These are phyloP conservation scores for Vaccinium myrtillus DNA, from an alignment of 148 eudicot species.

Conservation along the genomic window DNA sequence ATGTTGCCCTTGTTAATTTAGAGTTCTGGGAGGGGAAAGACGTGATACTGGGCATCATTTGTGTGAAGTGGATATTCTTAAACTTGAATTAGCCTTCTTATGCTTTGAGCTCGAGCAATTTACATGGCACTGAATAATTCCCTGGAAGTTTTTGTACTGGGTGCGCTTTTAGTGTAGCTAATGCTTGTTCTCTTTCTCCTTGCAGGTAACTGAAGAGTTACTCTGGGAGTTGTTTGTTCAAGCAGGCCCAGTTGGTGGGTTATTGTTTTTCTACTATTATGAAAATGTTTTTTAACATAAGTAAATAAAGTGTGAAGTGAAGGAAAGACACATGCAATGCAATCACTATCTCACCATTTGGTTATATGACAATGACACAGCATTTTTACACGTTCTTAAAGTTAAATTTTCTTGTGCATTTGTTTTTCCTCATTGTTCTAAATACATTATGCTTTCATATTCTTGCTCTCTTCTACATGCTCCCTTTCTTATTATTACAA, in stretches of 20 bases:
- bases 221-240: constrained; percentile 93
- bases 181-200: constrained; percentile 15
- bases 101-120: not conserved
- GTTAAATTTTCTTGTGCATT: not conserved
- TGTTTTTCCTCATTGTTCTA: not conserved
- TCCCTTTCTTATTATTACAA: not conserved
- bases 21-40: not conserved
- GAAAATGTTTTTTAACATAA: not conserved
- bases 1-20: not conserved
- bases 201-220: constrained; percentile 73
- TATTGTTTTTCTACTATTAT: not conserved
- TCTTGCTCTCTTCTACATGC: not conserved
- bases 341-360: not conserved
- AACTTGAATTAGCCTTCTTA: constrained; percentile 1
- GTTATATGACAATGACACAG: not conserved
- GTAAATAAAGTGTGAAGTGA: constrained; percentile 2
- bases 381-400: not conserved
- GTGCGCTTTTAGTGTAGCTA: not conserved
- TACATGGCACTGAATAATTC: not conserved
- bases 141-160: not conserved
- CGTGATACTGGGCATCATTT: not conserved
- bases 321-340: not conserved
- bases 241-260: constrained; percentile 90
- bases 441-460: not conserved
- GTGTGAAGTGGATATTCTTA: not conserved